Percentiles rank a stretch among this genome's conserved stretches.
These are phyloP conservation scores for Aspergillus incahuasiensis DNA, from an alignment of 495 filamentous ascomycete species.

Conservation along the genomic window DNA sequence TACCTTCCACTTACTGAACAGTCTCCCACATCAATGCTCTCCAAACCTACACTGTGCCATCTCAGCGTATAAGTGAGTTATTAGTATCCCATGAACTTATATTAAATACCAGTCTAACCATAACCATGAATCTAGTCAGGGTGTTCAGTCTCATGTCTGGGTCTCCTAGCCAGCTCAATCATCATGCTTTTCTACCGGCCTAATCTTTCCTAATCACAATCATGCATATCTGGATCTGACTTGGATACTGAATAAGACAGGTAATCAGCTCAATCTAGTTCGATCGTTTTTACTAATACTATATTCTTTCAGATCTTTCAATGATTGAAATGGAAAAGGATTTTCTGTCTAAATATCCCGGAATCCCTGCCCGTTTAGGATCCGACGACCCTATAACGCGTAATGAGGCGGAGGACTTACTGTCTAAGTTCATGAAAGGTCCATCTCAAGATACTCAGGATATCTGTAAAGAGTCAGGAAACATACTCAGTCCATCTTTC, in stretches of 20 bases:
- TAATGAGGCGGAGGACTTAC: conserved; percentile 17
- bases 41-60: too few species aligned
- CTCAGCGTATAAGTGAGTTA: not conserved
- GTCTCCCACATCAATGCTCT: too few species aligned
- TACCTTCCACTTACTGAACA: too few species aligned
- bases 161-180: too few species aligned
- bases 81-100: not conserved
- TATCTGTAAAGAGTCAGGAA: not conserved
- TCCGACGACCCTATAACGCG: conserved; percentile 14
- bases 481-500: not conserved
- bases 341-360: not conserved
- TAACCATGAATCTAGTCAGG: not conserved
- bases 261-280: not conserved
- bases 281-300: too few species aligned
- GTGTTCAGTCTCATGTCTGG: too few species aligned
- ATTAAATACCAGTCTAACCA: not conserved
- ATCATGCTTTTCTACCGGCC: too few species aligned
- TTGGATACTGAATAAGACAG: too few species aligned
- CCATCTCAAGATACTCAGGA: conserved; percentile 10
- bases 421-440: conserved; percentile 20
- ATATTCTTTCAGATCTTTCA: too few species aligned
- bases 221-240: not conserved
- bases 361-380: conserved; percentile 2
- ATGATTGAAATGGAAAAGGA: conserved; percentile 6
- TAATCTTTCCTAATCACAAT: not conserved